Percentiles rank a stretch among this genome's conserved stretches.
These are phyloP conservation scores for Fusarium oxysporum DNA, from an alignment of 2,329 filamentous ascomycete species.

Conservation along the genomic window DNA sequence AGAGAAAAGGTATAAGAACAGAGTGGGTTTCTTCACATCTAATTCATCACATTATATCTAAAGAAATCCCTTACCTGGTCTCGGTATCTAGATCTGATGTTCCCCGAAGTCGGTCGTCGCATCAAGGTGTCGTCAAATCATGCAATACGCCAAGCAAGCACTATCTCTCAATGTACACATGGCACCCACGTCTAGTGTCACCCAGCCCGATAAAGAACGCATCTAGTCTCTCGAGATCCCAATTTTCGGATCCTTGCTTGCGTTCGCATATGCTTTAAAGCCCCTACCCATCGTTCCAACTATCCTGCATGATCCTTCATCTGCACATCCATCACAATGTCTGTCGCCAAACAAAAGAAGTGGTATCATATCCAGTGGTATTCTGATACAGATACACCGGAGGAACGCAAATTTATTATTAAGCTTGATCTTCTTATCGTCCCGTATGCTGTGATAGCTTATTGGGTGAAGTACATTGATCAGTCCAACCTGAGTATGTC, in stretches of 20 bases:
- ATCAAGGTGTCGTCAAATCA: conserved; percentile 4
- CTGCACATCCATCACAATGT: conserved; percentile 1
- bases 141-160: conserved; percentile 15
- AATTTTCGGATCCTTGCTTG: neutral
- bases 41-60: too few relatives aligned
- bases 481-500: conserved; percentile 41
- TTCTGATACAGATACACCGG: conserved; percentile 12
- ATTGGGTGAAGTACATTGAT: conserved; percentile 46
- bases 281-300: neutral
- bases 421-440: conserved; percentile 67
- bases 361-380: conserved; percentile 31
- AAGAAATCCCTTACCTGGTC: too few relatives aligned
- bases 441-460: conserved; percentile 41
- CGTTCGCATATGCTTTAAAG: conserved; percentile 5
- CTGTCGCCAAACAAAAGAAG: conserved; percentile 15
- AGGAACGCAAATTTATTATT: conserved; percentile 36
- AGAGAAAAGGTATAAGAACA: too few relatives aligned
- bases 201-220: neutral
- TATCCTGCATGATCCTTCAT: neutral
- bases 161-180: neutral
- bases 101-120: neutral
- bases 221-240: neutral
- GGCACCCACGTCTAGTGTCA: neutral
- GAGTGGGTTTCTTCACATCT: too few relatives aligned
- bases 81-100: neutral